phyloP scores from a whole-genome alignment of 2,329 filamentous ascomycete species.

The Sporothrix inflata region DNA sequence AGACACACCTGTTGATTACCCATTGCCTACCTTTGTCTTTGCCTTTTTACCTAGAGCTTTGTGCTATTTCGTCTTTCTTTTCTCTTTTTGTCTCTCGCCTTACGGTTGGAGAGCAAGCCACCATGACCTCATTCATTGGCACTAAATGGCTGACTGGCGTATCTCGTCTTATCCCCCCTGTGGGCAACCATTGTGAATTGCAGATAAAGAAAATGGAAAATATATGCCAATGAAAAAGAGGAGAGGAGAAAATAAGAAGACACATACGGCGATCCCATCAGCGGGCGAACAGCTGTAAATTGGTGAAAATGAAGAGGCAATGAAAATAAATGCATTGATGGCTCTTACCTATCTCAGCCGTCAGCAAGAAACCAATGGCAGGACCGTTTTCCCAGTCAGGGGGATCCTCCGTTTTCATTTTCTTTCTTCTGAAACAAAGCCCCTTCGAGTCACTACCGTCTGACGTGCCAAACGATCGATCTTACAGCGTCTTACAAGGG shows the following conservation, averaged over 20 bases:
- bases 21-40: no score
- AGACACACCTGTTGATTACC: neutral
- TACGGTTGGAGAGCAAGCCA: neutral
- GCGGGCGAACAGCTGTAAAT: no score
- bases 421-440: no score
- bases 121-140: slow-evolving; percentile 9
- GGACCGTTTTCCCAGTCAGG: neutral
- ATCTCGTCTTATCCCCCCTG: neutral
- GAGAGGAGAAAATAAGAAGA: no score
- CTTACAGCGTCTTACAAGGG: neutral
- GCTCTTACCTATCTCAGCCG: neutral
- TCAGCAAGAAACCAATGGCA: neutral
- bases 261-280: no score
- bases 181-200: neutral
- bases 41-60: neutral
- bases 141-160: slow-evolving; percentile 9
- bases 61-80: neutral
- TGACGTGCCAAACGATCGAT: neutral
- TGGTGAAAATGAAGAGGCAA: neutral
- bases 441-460: neutral
- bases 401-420: neutral
- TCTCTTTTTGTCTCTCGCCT: neutral
- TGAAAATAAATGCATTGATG: neutral
- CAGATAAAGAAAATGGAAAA: no score
- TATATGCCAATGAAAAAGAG: no score